Evolutionary conservation across 2,329 filamentous ascomycete species (phyloP), one percentile per base, ranked within the genome.

Genomic region (Exophiala viscosa): DNA sequence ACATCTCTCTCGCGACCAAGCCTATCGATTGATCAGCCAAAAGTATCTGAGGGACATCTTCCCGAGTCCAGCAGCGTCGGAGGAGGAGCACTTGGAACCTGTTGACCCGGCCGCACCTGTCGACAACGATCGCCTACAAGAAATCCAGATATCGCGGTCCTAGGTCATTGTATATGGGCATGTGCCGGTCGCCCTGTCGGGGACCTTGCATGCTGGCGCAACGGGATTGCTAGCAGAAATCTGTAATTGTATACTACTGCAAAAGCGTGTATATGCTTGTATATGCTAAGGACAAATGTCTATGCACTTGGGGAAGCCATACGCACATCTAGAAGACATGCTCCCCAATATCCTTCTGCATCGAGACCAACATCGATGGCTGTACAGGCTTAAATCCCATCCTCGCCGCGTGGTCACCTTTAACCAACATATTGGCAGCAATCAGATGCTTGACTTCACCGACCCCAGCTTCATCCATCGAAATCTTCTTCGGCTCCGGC

Each of bases 361-460:
- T 18, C 17, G 46, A 23, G 1, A 42, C 41, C 20, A 55, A 15
- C 17, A 55, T 48, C 34, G 52, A 55, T 23, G 36, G 47, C 17
- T 55, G 52, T 11, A 44, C 51, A 7, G 48, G 38, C 32, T 51
- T 51, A 40, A 55, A 55, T 5, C 52, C 52, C 48, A 55, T n/a
- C 44, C 48, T 51, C 10, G 44, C 44, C 3, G 52, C 52, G 23
- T 48, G 48, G 32, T 55, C 48, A 36, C 52, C 52, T 48, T 51
- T 32, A n/a, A 55, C 48, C 34, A 55, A 44, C 52, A 55, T 55
- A 11, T 55, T 55, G 15, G 42, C 23, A 3, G 44, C 52, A 17
- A 55, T 33, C n/a, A 55, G 43, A 4, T 36, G 13, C 14, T 45
- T 45, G 8, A 45, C 40, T 34, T 51, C 52, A 17, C 48, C 52